Evolutionary conservation across 208 protist species (phyloP), one percentile per base, ranked within the genome.

Genomic region (Angomonas deanei): DNA sequence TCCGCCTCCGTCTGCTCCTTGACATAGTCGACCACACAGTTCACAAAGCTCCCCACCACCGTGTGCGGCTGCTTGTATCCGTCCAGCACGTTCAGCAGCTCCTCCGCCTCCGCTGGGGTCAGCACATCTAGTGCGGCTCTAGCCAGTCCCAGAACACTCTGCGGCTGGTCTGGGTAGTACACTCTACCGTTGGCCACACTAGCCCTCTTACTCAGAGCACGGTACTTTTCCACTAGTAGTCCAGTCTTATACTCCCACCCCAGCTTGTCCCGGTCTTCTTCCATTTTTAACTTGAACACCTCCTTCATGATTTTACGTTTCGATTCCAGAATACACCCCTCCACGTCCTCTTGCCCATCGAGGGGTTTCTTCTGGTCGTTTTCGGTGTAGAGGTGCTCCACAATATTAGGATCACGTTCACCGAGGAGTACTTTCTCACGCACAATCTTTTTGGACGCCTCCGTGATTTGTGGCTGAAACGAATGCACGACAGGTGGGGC

Each of bases 171-270:
- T 6, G 65, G 62, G 19, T 65, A 52, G 72, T 76, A 86, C 39
- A 69, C 32, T n/a, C 15, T 47, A 54, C 30, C 39, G 32, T 68
- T 61, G 10, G 61, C 28, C 0, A 63, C 27, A 26, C 62, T 55
- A 8, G 59, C 64, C 53, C 70, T 59, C 27, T 62, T 33, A 10
- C 69, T 65, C 1, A 94, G 42, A 3, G 68, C 68, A 21, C 72
- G 59, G 69, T 76, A 94, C 63, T 94, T 94, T 24, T 78, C 77
- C 0, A 54, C 38, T 17, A 92, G 65, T 19, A 89, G 52, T 4
- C 71, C 49, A 36, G 68, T 72, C 53, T 67, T 49, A 67, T 74
- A 70, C 39, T 91, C 74, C 38, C 68, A 34, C 46, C 79, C 58
- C 3, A 93, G 67, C 8, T 50, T 42, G 17, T 61, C 55, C 58